Base-by-base conservation (phyloP, 2,329 filamentous ascomycete genomes). In the Penicillium brasilianum region DNA sequence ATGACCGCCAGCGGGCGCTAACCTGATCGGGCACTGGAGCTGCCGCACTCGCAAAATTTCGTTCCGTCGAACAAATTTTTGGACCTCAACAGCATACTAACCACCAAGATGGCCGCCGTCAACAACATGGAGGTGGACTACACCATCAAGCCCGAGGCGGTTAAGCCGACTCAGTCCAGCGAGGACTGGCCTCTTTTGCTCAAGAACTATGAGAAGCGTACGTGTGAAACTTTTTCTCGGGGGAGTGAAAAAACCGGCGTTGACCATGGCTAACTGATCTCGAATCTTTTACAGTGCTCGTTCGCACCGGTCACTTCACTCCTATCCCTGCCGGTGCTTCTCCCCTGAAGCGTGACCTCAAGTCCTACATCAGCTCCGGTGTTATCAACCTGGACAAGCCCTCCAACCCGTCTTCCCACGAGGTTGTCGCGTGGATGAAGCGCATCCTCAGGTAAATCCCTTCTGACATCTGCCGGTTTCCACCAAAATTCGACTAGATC, bases 381-480 rank as follows among this genome's bases (percentile, higher is more conserved):
- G 94, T 99, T 61, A 98, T 99, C 82, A 99, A 99, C 83, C 89
- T 97, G 71, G 92, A 96, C 83, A 96, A 96, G 84, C 95, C 94
- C 60, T 96, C 93, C 56, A 99, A 99, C 84, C 94, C 94, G 57
- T 97, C 93, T 69, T 95, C 90, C 74, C 95, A 99, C 86, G 95
- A 99, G 85, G 95, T 99, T 69, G 95, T 99, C 75, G 94, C 95
- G 69, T 99, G 95, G 95, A 91, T 98, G 72, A 99, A 99, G 89
- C 90, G 94, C 72, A 98, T 98, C 74, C 85, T 99, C 59, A 89
- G 90, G 90, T 93, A 87, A 67, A 81, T 56, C 28, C 25, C 36
- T 43, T 28, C 51, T 22, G 7, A 28, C 7, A 59, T 55, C 34
- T 30, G 49, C n/a, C 25, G 9, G 18, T 30, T 30, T 22, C 9